These are phyloP conservation scores for Paxillus ammoniavirescens DNA, from an alignment of 768 basidiomycete species.

Conservation along the genomic window DNA sequence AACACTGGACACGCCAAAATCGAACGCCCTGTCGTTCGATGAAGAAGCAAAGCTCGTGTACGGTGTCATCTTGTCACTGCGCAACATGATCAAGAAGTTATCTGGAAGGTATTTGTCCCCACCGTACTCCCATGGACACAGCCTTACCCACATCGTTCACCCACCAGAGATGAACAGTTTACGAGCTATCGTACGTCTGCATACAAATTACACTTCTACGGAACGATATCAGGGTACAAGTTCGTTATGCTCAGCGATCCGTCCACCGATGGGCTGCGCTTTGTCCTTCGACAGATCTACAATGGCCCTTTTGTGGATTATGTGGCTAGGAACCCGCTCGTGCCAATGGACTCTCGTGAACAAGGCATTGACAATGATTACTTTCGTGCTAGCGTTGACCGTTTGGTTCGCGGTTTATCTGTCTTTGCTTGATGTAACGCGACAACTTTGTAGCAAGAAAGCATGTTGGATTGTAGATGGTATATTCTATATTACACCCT, in stretches of 20 bases:
- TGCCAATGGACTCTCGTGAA: conserved; percentile 77
- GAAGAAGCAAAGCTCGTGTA: conserved; percentile 98
- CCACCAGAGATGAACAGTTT: conserved; percentile 82
- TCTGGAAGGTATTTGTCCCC: conserved; percentile 58
- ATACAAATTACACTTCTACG: conserved; percentile 92
- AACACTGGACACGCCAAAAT: conserved; percentile 21
- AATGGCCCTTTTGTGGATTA: conserved; percentile 92
- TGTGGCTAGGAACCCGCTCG: conserved; percentile 89
- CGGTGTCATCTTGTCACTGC: conserved; percentile 86
- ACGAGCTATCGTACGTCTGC: conserved; percentile 86
- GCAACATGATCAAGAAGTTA: conserved; percentile 95
- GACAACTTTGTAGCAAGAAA: neutral
- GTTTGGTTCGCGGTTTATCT: conserved; percentile 62
- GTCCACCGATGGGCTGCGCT: conserved; percentile 75
- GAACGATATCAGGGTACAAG: conserved; percentile 90
- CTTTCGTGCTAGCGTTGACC: conserved; percentile 78
- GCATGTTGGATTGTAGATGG: conserved; percentile 7
- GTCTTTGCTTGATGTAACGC: conserved; percentile 34
- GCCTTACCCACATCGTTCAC: neutral
- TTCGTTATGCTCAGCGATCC: conserved; percentile 94
- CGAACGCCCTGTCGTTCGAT: conserved; percentile 79
- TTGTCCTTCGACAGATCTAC: conserved; percentile 85
- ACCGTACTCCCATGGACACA: neutral
- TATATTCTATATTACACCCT: conserved; percentile 19
- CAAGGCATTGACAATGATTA: conserved; percentile 92